phyloP scores from a whole-genome alignment of 768 basidiomycete genomes.

The Lactarius evosmus region DNA sequence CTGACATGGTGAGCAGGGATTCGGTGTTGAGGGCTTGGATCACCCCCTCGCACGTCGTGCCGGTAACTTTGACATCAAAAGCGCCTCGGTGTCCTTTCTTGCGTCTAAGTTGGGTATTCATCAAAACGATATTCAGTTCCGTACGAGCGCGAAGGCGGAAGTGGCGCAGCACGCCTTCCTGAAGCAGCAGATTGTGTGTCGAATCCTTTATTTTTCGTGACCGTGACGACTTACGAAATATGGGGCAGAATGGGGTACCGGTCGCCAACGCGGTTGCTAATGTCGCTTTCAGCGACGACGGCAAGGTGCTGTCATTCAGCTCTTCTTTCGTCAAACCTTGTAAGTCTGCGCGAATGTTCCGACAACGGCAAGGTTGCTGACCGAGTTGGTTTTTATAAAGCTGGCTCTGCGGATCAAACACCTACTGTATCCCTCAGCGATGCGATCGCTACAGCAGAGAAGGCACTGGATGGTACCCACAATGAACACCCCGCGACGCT shows the following conservation, averaged over 20 bases:
- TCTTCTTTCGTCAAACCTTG: slow-evolving; percentile 46
- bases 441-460: slow-evolving; percentile 41
- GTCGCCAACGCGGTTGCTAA: slow-evolving; percentile 45
- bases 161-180: slow-evolving; percentile 29
- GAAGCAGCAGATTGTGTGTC: slow-evolving; percentile 29
- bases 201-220: background rate
- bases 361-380: background rate
- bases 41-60: slow-evolving; percentile 31
- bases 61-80: slow-evolving; percentile 25
- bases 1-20: slow-evolving; percentile 26
- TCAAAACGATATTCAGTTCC: slow-evolving; percentile 23
- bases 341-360: slow-evolving; percentile 26
- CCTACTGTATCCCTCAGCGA: slow-evolving; percentile 38
- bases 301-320: slow-evolving; percentile 44
- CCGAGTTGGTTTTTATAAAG: background rate
- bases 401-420: slow-evolving; percentile 33
- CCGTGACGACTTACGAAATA: background rate
- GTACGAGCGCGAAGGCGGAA: slow-evolving; percentile 27
- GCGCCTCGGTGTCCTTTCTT: slow-evolving; percentile 31
- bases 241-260: slow-evolving; percentile 35
- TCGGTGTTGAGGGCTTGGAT: slow-evolving; percentile 29
- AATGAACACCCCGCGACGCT: slow-evolving; percentile 40
- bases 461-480: slow-evolving; percentile 39
- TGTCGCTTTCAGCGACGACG: slow-evolving; percentile 41
- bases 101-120: slow-evolving; percentile 29